Evolutionary conservation across 2,329 filamentous ascomycete genomes (phyloP), one percentile per base, ranked within the genome.

Genomic region (Scedosporium minutisporum): DNA sequence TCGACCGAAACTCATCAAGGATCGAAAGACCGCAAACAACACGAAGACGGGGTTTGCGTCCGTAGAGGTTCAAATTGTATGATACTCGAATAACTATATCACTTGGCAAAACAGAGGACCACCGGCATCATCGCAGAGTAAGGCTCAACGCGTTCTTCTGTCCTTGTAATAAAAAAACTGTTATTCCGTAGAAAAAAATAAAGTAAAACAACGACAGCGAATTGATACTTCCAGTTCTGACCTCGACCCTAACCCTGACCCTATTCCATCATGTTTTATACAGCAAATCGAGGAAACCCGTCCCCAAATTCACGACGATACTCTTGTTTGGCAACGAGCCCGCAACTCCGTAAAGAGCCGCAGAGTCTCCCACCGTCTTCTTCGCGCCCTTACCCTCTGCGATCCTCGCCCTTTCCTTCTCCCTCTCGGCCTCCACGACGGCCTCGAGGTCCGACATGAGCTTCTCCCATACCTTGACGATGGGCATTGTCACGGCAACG

Each of bases 271-370:
- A 95, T 64, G 88, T 88, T 80, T 96, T 96, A 76, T 97, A 97
- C 74, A 97, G 73, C 61, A 95, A 88, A 77, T 97, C 93, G 71
- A 97, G 80, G 75, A 97, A 99, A 0, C 92, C 93, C 67, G 83
- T 90, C 1, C 93, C 93, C 71, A 99, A 77, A 69, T 96, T 91
- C 67, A 91, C 90, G 38, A 99, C 92, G 41, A 99, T 88, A 68
- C 89, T 91, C 83, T 97, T 97, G 73, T 99, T 96, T 1, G 95
- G 95, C 74, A 99, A 76, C 70, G 90, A 96, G 5, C 95, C 95
- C 0, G 95, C 95, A 63, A 99, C 93, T 62, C 95, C 95, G 75
- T 99, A 99, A 65, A 99, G 77, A 4, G 93, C 93, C 1, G 91
- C 90, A 14, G 91, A 87, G 72, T 96, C 90, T 1, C 91, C 91